Evolutionary conservation across 2,329 filamentous ascomycete species (phyloP), one percentile per base, ranked within the genome.

Genomic region (Aspergillus sp.): DNA sequence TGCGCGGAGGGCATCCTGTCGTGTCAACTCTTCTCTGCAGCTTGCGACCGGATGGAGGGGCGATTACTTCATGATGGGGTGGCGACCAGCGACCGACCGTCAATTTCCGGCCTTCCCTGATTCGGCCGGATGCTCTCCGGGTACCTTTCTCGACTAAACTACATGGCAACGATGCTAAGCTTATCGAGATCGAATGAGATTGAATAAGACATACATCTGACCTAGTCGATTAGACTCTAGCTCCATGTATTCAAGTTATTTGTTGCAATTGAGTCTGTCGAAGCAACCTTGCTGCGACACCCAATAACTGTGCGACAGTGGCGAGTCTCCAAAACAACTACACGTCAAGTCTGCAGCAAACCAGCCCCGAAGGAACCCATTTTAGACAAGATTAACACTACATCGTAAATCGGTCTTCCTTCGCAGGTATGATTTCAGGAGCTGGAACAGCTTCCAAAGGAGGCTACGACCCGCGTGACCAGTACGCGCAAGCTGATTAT

Each of bases 41-140:
- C 19, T 17, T 33, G 15, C 25, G 12, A 11, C 17, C 11, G 35
- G 45, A 25, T 48, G 52, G 54, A 58, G 59, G 39, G 31, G 54
- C 23, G n/a, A 48, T 48, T 48, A 48, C 45, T 48, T 48, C 45
- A 49, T 49, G 33, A 47, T n/a, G 45, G 46, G 33, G 48, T 41
- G 48, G 48, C 37, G 37, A 25, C 47, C 47, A n/a, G 31, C 47
- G 35, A 37, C 43, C 43, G 23, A 21, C 11, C 8, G 14, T 44
- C 43, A 45, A 27, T 12, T 35, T 12, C 23, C 45, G 47, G n/a
- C 35, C 14, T 39, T 40, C 14, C 48, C 48, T 25, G 35, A 35
- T 39, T 49, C 17, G 46, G 46, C 9, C 19, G 41, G 41, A 11
- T 31, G 27, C 27, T 27, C 47, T 50, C 25, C 19, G 25, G 27